Evolutionary conservation across 2,329 filamentous ascomycete genomes (phyloP), one percentile per base, ranked within the genome.

Genomic region (Tolypocladium tropicale): DNA sequence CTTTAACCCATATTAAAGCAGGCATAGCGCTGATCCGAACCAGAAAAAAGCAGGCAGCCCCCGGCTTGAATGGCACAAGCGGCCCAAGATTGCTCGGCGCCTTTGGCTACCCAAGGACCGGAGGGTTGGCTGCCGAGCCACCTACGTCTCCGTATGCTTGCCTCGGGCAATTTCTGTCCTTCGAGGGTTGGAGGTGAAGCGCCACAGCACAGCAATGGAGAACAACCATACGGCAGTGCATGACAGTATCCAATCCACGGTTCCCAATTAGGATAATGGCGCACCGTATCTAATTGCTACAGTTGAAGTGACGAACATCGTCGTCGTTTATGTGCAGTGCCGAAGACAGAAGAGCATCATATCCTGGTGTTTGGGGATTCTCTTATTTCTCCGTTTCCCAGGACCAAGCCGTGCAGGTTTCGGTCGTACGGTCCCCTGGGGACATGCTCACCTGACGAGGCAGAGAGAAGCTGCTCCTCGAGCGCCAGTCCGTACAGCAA

Each of bases 351-450:
- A n/a, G 32, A 30, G 16, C 28, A 28, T 33, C 30, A 53, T 21
- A 53, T 14, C 28, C 37, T 46, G n/a, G 25, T 51, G 21, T 36
- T 34, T 2, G 52, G 30, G 16, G 46, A 64, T 21, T 59, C 57
- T 53, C 61, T 77, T 62, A 86, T 75, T 63, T 80, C 74, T 60
- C 89, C 89, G 71, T 86, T 79, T 52, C 89, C 89, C 53, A 89
- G 75, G 58, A 92, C 77, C 62, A 95, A 73, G 60, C 88, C 87
- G 75, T 96, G 86, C 59, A 96, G 80, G 62, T 80, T 81, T 77
- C 86, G 88, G 75, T 97, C 93, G 69, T 88, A 83, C 58, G 82
- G 77, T 62, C 85, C 84, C 67, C 88, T 86, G 52, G 90, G 90
- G 58, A 97, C 81, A 58, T 80, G 76, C 64, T 86, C 78, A 59